Evolutionary conservation across 2,329 filamentous ascomycete species (phyloP), one percentile per base, ranked within the genome.

Genomic region (Hypoxylon sp.): DNA sequence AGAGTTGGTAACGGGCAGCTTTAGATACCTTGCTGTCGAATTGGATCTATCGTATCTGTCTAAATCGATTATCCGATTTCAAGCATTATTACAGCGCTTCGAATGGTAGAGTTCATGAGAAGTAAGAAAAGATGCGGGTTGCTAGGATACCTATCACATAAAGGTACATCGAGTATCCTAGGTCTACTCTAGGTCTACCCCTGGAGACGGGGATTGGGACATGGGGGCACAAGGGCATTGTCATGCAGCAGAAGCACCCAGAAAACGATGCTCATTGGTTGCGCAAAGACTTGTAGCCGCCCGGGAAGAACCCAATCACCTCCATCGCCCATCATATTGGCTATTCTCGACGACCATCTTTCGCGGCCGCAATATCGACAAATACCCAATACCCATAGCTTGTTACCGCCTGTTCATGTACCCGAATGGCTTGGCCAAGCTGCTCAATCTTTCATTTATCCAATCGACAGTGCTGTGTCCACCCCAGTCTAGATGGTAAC

Each of bases 221-320:
- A 37, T 37, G 49, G 56, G 48, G 56, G 23, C 36, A 20, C 51
- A 42, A 49, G 42, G 46, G 42, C 43, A 29, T 54, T 37, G 25
- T 59, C 34, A 51, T 57, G 56, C 56, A 59, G 56, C 40, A 42
- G 38, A 45, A 40, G 34, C 46, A 51, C 48, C 25, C n/a, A 17
- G 17, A 31, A 35, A 9, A 23, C 7, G 27, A 4, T 13, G 53
- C 51, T 64, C 46, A 69, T 69, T 69, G 66, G 67, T 26, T 34
- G 21, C 25, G 40, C 34, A 31, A 29, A 45, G 35, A 44, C 48
- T 59, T 64, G 61, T 69, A 69, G 63, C 67, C 67, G 67, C 67
- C 66, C 40, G 43, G 15, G 50, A 57, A 26, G 61, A 61, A 53
- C 55, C 61, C 65, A 63, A 63, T 67, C 65, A 66, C 60, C 21